phyloP scores from a whole-genome alignment of 768 basidiomycete genomes.

The Tricholoma furcatifolium region DNA sequence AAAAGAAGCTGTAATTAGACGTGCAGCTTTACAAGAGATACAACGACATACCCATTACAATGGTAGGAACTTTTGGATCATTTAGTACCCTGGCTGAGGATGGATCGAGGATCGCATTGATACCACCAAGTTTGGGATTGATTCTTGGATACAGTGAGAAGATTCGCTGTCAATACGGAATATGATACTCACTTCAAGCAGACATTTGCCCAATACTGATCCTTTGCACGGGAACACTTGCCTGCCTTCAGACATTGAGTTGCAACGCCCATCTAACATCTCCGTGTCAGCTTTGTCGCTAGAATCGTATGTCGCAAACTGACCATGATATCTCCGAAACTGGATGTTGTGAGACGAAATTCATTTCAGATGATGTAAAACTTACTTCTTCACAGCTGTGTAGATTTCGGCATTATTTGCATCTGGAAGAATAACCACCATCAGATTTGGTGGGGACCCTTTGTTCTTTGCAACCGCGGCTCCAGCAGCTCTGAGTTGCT shows the following conservation, averaged over 20 bases:
- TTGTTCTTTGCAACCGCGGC: slow-evolving; percentile 37
- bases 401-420: slow-evolving; percentile 67
- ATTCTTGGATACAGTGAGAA: slow-evolving; percentile 43
- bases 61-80: slow-evolving; percentile 68
- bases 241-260: slow-evolving; percentile 74
- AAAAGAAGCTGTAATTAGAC: background rate
- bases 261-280: slow-evolving; percentile 63
- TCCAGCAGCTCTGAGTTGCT: slow-evolving; percentile 54
- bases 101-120: slow-evolving; percentile 72
- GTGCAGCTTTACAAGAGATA: background rate
- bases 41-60: slow-evolving; percentile 66
- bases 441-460: too few species aligned
- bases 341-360: slow-evolving; percentile 11
- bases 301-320: background rate
- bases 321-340: slow-evolving; percentile 56
- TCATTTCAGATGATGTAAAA: slow-evolving; percentile 11
- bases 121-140: slow-evolving; percentile 82
- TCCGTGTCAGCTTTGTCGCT: background rate
- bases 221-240: slow-evolving; percentile 64
- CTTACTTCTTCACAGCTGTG: slow-evolving; percentile 76
- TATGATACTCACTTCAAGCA: slow-evolving; percentile 61
- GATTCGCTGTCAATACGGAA: background rate
- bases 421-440: too few species aligned
- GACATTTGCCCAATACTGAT: slow-evolving; percentile 82
- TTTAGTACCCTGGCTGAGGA: slow-evolving; percentile 53